Base-by-base conservation (phyloP, 2,329 filamentous ascomycete genomes). In the Aspergillus hortae region DNA sequence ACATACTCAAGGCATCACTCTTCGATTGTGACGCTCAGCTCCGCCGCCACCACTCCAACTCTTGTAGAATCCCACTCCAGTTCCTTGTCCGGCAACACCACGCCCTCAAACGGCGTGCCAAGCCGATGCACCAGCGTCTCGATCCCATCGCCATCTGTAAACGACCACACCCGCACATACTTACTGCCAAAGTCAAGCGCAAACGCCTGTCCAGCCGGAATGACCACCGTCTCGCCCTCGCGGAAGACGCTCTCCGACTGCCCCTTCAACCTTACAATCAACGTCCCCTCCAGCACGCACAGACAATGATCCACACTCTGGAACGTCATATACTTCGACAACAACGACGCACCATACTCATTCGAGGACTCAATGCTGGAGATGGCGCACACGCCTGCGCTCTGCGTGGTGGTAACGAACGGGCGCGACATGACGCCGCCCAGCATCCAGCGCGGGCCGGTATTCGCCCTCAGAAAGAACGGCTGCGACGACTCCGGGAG, bases 391-490 rank as follows among this genome's bases (percentile, higher is more conserved):
- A 73, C 76, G 0, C 75, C 77, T 23, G 66, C 65, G 25, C 73
- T 76, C 58, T 83, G 77, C 19, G 64, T 61, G 2, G 76, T 76
- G 4, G 73, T 76, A 46, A 78, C 74, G 27, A 83, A 74, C 0
- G 80, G 79, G 3, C 63, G 59, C 1, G 66, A 67, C 56, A 68
- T 63, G 11, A 69, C 66, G 15, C 66, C 66, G 10, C 67, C 67
- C 19, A 68, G 53, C 51, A 68, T 67, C 61, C 63, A 69, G 3
- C 61, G 61, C 4, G 61, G 66, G 0, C 65, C 64, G 6, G 74
- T 77, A 36, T 79, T 80, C 11, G 76, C 73, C 7, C 74, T 74
- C 4, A 84, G 63, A 49, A 78, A 84, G 59, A 82, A 84, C 0
- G 75, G 72, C 53, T 73, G 52, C 1, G 52, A 43, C 12, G 53